Base-by-base conservation (phyloP, 2,329 filamentous ascomycete genomes). In the Lasiodiplodia sp. region DNA sequence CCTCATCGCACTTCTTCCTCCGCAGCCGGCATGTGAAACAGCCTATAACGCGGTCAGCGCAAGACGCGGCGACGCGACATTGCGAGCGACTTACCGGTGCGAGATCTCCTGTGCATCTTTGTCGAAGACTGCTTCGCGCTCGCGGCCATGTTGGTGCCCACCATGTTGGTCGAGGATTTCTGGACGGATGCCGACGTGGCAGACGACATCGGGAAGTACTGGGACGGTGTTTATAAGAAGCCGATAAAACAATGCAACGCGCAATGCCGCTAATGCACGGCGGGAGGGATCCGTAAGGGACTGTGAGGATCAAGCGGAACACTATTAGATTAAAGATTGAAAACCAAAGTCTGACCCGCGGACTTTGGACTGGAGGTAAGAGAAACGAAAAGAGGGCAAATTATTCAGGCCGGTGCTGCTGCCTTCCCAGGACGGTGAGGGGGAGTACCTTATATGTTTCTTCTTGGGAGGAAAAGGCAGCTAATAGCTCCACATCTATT, bases 71-170 rank as follows among this genome's bases (percentile, higher is more conserved):
- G 18, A 49, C 38, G 28, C 47, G 44, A 55, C 23, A 21, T 31
- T 23, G 49, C 23, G 21, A 31, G 31, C 52, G 37, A 72, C 69
- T 49, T 53, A 97, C 94, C 94, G 89, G 94, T 96, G 83, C 95
- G 90, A 81, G 95, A 97, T 77, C 95, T 89, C 80, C 94, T 90
- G 82, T 97, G 95, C 90, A 96, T 94, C 85, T 97, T 95, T 76
- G 89, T 83, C 82, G 92, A 91, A 77, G 87, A 84, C 83, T 78
- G 75, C 73, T 84, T 85, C 71, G 82, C 78, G 69, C 92, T 93
- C 72, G 88, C 79, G 76, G 84, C 76, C 69, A 78, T 79, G 70
- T 79, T 81, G 72, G 82, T 79, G 67, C 83, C 85, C 72, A 83
- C 82, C 81, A 86, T 86, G 73, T 81, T 86, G 72, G 82, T 76